Base-by-base conservation (phyloP, 345 rosid species). In the Nephelium lappaceum region DNA sequence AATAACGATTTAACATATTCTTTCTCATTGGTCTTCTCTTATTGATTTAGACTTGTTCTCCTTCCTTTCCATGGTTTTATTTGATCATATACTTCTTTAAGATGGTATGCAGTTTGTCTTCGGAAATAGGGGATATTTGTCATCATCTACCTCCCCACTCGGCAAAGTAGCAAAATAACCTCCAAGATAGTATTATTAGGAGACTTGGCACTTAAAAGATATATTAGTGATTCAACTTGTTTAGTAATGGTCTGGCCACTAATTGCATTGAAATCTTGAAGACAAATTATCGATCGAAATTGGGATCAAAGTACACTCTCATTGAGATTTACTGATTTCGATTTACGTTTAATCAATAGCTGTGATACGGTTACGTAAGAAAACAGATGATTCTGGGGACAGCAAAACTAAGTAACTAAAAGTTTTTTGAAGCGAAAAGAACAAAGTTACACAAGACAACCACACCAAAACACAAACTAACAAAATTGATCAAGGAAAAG, bases 401-500 rank as follows among this genome's bases (percentile, higher is more conserved):
- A 69, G 24, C 21, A 23, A 43, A 23, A 23, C 9, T 6, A 69
- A 14, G 58, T 15, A 31, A 31, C 21, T 16, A 0, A 36, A 24
- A 24, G 21, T 4, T 49, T 49, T 49, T 16, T 3, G 6, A 70
- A 7, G 60, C 57, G 49, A 58, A 51, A n/a, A 74, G 25, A 31
- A 18, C 4, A 42, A 36, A 61, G n/a, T 10, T 43, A 42, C 58
- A 42, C 43, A 15, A 24, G 55, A 25, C 57, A 24, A 25, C 24
- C 68, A 62, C 69, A 75, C 71, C 47, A n/a, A 18, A 36, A 38
- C 36, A 31, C 36, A 36, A 67, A 55, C 65, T 23, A 51, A 42
- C 39, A 62, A 76, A 76, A 76, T 67, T 0, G 51, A 66, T 67
- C 51, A 76, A 39, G 3, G 18, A 67, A 57, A 57, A 51, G 23